Base-by-base conservation (phyloP, 306 rosid genomes). In the Astragalus membranaceus region DNA sequence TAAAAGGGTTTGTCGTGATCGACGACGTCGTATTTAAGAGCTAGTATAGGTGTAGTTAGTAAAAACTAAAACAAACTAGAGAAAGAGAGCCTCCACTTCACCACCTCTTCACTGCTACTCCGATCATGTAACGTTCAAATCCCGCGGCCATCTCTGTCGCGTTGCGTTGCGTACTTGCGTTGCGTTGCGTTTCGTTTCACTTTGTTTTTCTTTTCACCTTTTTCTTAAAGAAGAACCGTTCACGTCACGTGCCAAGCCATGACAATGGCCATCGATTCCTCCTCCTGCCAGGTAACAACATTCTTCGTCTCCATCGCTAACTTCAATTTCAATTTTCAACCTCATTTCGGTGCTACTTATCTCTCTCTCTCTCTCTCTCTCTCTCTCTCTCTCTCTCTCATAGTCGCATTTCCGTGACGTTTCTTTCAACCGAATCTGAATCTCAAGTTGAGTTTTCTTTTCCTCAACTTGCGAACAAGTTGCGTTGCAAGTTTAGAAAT, bases 191-290 rank as follows among this genome's bases (percentile, higher is more conserved):
- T 20, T 20, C 2, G 20, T 46, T 54, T 73, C 71, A 61, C 37
- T 49, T 20, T 36, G 23, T 44, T 56, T 33, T 1, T 17, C 6
- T 41, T 35, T 7, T 37, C 42, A 2, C 0, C 33, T 43, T 12
- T 47, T 30, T 37, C 67, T 33, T 7, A 3, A 43, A 48, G 16
- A 1, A 39, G 49, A 59, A 20, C 54, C 76, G 10, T 23, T 69
- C 26, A 2, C 65, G 2, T 20, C 57, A 35, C 39, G 77, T 67
- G 56, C 46, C 23, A 20, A 20, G 23, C 23, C 23, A 55, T 57
- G 55, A 26, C 75, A 72, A 85, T 83, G 92, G 80, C 88, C 2
- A 53, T 75, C 7, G 71, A 77, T 80, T 73, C 72, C 49, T 20
- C 23, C 2, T 77, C 78, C 16, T 64, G 11, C 4, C 83, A 83